Evolutionary conservation across 331 rosid genomes (phyloP).

Genomic region (Stylosanthes scabra): DNA sequence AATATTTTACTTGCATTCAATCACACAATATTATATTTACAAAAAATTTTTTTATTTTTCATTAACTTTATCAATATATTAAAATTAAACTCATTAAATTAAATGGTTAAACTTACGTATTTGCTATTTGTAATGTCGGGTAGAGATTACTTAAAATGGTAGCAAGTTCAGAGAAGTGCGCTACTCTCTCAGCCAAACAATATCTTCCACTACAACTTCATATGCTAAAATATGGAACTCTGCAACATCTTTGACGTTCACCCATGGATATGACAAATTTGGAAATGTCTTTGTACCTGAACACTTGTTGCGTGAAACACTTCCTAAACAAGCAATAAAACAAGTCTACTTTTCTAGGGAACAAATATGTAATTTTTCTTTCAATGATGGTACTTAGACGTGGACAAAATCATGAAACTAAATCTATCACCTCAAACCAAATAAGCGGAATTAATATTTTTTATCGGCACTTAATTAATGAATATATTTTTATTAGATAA

Average conservation of each 20-base stretch:
- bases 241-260: constrained; percentile 52
- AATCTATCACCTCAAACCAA: no score
- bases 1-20: no score
- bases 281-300: constrained; percentile 41
- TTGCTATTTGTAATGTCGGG: constrained; percentile 26
- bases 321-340: background rate
- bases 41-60: no score
- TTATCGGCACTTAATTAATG: no score
- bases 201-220: constrained; percentile 48
- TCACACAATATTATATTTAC: no score
- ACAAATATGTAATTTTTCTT: background rate
- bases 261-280: constrained; percentile 32
- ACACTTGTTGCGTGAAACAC: background rate
- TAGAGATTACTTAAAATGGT: constrained; percentile 34
- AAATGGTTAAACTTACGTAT: constrained; percentile 21
- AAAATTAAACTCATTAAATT: no score
- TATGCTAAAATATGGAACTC: constrained; percentile 48
- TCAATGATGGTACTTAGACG: background rate
- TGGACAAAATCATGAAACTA: no score
- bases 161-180: constrained; percentile 14
- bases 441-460: no score
- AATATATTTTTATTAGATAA: no score
- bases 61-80: no score
- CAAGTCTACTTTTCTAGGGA: background rate
- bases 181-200: constrained; percentile 33